These are phyloP conservation scores for Stylosanthes scabra DNA, from an alignment of 331 rosid genomes.

Conservation along the genomic window DNA sequence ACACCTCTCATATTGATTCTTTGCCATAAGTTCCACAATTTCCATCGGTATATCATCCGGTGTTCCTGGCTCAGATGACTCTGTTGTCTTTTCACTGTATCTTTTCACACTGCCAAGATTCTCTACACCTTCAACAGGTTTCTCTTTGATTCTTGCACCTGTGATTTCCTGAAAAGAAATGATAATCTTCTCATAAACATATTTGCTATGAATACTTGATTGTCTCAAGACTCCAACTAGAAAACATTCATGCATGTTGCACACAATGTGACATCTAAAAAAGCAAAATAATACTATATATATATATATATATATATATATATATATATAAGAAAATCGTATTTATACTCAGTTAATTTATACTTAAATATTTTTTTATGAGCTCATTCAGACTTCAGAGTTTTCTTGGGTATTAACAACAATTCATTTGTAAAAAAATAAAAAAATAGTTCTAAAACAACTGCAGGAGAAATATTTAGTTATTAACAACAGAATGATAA, in stretches of 20 bases:
- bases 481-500: neutral
- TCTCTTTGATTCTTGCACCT: slow-evolving; percentile 52
- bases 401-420: neutral
- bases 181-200: slow-evolving; percentile 30
- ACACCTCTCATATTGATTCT: slow-evolving; percentile 84
- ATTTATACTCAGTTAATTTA: too few species aligned
- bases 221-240: slow-evolving; percentile 6
- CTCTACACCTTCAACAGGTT: slow-evolving; percentile 52
- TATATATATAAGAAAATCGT: too few species aligned
- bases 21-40: slow-evolving; percentile 93
- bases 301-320: too few species aligned
- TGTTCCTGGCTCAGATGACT: slow-evolving; percentile 60
- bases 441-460: neutral
- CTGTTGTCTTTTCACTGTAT: slow-evolving; percentile 50
- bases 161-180: slow-evolving; percentile 62
- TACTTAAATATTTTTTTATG: too few species aligned
- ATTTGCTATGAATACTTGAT: slow-evolving; percentile 19
- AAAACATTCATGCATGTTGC: neutral
- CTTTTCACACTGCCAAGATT: slow-evolving; percentile 47
- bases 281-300: neutral
- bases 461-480: neutral
- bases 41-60: slow-evolving; percentile 93
- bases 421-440: neutral
- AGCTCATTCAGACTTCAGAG: neutral
- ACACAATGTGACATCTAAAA: neutral